These are phyloP conservation scores for Tricharina praecox DNA, from an alignment of 495 filamentous ascomycete genomes.

Conservation along the genomic window DNA sequence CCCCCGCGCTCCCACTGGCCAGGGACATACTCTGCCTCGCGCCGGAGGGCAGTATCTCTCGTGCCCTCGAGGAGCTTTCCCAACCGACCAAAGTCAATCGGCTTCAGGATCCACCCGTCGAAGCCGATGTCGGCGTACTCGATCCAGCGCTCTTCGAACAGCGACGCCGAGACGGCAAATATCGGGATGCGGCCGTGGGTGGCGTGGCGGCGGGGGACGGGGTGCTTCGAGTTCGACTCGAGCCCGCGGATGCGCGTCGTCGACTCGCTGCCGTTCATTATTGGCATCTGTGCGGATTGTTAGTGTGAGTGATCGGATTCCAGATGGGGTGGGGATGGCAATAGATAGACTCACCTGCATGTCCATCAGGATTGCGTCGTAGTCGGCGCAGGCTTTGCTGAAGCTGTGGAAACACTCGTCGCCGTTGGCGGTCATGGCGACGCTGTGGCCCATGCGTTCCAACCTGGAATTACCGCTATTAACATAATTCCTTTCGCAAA, in stretches of 20 bases:
- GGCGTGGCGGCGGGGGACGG: slow-evolving; percentile 7
- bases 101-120: slow-evolving; percentile 77
- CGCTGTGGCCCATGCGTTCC: slow-evolving; percentile 59
- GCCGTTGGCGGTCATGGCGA: slow-evolving; percentile 62
- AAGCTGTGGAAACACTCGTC: slow-evolving; percentile 67
- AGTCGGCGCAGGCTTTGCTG: slow-evolving; percentile 34
- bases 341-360: slow-evolving; percentile 75
- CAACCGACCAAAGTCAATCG: slow-evolving; percentile 54
- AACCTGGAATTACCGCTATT: too few species aligned
- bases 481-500: too few species aligned
- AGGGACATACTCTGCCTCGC: slow-evolving; percentile 37
- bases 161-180: slow-evolving; percentile 77
- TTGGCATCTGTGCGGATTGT: slow-evolving; percentile 54
- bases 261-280: slow-evolving; percentile 71
- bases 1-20: slow-evolving; percentile 60
- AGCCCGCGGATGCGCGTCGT: slow-evolving; percentile 65
- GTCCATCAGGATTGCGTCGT: slow-evolving; percentile 90
- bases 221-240: slow-evolving; percentile 32
- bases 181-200: slow-evolving; percentile 45
- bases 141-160: slow-evolving; percentile 51
- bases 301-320: slow-evolving; percentile 9
- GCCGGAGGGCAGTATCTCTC: slow-evolving; percentile 32
- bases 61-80: slow-evolving; percentile 45
- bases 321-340: neutral
- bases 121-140: slow-evolving; percentile 70